Percentiles rank a stretch among this genome's conserved stretches.
phyloP scores from a whole-genome alignment of 2,329 filamentous ascomycete genomes.

The Rhynchosporium secalis region DNA sequence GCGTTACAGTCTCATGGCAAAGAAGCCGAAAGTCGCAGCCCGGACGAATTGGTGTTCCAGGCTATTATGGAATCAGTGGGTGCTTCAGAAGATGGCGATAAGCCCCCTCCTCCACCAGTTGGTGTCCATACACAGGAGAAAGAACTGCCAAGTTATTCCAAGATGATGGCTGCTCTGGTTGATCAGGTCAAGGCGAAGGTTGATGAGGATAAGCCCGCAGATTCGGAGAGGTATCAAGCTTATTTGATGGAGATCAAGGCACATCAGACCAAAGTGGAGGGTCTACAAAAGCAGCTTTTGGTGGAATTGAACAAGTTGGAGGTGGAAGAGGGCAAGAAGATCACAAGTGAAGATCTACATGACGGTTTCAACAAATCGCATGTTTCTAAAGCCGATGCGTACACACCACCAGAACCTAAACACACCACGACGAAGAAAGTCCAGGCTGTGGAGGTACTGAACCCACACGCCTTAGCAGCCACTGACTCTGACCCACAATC shows the following conservation, averaged over 20 bases:
- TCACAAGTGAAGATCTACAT: slow-evolving; percentile 87
- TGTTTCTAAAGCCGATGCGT: slow-evolving; percentile 61
- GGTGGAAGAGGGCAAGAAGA: slow-evolving; percentile 82
- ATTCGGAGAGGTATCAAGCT: slow-evolving; percentile 63
- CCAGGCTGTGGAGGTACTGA: slow-evolving; percentile 70
- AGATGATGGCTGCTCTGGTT: slow-evolving; percentile 97
- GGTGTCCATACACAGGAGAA: slow-evolving; percentile 76
- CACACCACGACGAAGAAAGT: slow-evolving; percentile 46
- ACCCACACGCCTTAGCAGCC: slow-evolving; percentile 55
- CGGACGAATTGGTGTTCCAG: slow-evolving; percentile 84
- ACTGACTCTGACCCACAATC: slow-evolving; percentile 48
- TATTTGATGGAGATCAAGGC: slow-evolving; percentile 77
- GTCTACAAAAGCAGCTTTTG: slow-evolving; percentile 73
- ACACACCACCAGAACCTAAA: slow-evolving; percentile 28
- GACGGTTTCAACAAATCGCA: slow-evolving; percentile 89
- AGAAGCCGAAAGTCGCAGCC: slow-evolving; percentile 63
- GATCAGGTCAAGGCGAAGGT: slow-evolving; percentile 83
- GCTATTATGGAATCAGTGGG: slow-evolving; percentile 80
- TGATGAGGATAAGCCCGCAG: slow-evolving; percentile 65
- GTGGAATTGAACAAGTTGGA: slow-evolving; percentile 78
- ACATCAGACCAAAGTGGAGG: slow-evolving; percentile 76
- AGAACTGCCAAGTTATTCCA: slow-evolving; percentile 78
- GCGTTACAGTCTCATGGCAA: slow-evolving; percentile 73
- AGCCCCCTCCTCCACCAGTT: slow-evolving; percentile 71
- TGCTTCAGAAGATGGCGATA: slow-evolving; percentile 66